phyloP scores from a whole-genome alignment of 2,329 filamentous ascomycete genomes.

The Colletotrichum euphorbiae region DNA sequence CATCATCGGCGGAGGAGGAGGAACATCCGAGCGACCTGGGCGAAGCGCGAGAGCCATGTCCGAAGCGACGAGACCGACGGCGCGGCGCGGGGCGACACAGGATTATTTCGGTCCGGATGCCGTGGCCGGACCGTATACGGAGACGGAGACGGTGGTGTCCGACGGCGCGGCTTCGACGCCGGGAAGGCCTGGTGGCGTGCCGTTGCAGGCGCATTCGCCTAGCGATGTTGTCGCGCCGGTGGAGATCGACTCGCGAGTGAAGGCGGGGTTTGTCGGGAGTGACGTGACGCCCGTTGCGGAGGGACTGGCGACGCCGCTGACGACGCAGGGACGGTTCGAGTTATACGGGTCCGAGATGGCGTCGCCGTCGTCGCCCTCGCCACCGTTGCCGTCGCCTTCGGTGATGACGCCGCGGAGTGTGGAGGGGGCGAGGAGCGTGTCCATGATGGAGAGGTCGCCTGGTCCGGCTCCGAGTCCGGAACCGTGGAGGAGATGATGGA shows the following conservation, averaged over 20 bases:
- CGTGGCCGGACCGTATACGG: conserved; percentile 60
- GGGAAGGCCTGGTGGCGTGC: conserved; percentile 53
- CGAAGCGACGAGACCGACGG: conserved; percentile 47
- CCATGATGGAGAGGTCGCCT: conserved; percentile 22
- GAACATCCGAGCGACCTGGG: conserved; percentile 30
- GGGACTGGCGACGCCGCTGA: conserved; percentile 44
- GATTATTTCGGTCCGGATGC: conserved; percentile 60
- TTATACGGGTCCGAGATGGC: conserved; percentile 55
- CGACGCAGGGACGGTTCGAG: conserved; percentile 54
- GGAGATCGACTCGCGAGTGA: conserved; percentile 61
- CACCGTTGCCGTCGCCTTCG: conserved; percentile 22
- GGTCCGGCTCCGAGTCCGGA: conserved; percentile 11
- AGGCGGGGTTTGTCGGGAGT: not conserved
- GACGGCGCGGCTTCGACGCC: conserved; percentile 48
- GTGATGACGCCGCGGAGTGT: conserved; percentile 29
- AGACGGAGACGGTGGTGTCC: conserved; percentile 43
- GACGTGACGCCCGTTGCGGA: conserved; percentile 44
- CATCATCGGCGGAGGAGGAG: not conserved
- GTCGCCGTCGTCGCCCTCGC: conserved; percentile 35
- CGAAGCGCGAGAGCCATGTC: conserved; percentile 45
- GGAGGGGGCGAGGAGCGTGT: conserved; percentile 17
- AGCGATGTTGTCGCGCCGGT: conserved; percentile 64
- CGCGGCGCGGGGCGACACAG: conserved; percentile 48
- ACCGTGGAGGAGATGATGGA: not conserved
- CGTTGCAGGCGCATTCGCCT: conserved; percentile 58